Percentiles rank a stretch among this genome's conserved stretches.
Evolutionary conservation across 2,329 filamentous ascomycete genomes (phyloP).

Genomic region (Hysterium pulicare): DNA sequence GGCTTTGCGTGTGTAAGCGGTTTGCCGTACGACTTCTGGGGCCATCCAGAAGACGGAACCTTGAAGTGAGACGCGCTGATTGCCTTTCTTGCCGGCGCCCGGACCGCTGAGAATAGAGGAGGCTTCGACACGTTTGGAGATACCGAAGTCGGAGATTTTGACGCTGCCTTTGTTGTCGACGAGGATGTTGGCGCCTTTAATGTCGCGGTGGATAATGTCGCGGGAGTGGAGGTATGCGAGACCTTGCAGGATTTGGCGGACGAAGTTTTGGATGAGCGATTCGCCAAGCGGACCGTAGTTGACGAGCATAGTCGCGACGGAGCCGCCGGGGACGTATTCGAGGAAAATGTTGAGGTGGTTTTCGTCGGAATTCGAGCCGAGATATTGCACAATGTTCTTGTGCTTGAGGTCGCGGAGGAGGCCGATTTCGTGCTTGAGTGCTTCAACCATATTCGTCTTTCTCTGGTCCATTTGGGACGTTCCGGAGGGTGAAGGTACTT

Average conservation of each 20-base stretch:
- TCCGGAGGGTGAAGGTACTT: slow-evolving; percentile 77
- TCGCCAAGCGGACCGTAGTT: slow-evolving; percentile 95
- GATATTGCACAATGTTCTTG: slow-evolving; percentile 95
- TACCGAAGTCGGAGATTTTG: slow-evolving; percentile 99
- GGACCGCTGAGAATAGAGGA: slow-evolving; percentile 66
- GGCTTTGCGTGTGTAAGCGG: slow-evolving; percentile 94
- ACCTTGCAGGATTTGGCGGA: slow-evolving; percentile 89
- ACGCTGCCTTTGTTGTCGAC: slow-evolving; percentile 99
- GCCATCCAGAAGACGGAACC: slow-evolving; percentile 99
- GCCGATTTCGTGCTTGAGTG: slow-evolving; percentile 92
- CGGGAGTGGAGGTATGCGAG: slow-evolving; percentile 89
- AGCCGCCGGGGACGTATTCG: slow-evolving; percentile 96
- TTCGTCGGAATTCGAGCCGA: slow-evolving; percentile 88
- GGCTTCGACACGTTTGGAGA: slow-evolving; percentile 95
- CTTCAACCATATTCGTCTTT: slow-evolving; percentile 98
- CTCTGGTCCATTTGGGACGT: slow-evolving; percentile 72
- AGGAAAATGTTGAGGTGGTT: slow-evolving; percentile 98
- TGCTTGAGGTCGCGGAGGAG: slow-evolving; percentile 92
- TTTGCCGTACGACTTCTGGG: slow-evolving; percentile 96
- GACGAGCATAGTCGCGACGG: slow-evolving; percentile 97
- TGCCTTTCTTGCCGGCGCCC: slow-evolving; percentile 48
- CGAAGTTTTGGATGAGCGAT: slow-evolving; percentile 91
- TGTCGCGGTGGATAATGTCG: slow-evolving; percentile 97
- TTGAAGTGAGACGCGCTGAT: slow-evolving; percentile 74
- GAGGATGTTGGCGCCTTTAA: slow-evolving; percentile 98